These are phyloP conservation scores for Cordyceps cicadae DNA, from an alignment of 2,329 filamentous ascomycete genomes.

Conservation along the genomic window DNA sequence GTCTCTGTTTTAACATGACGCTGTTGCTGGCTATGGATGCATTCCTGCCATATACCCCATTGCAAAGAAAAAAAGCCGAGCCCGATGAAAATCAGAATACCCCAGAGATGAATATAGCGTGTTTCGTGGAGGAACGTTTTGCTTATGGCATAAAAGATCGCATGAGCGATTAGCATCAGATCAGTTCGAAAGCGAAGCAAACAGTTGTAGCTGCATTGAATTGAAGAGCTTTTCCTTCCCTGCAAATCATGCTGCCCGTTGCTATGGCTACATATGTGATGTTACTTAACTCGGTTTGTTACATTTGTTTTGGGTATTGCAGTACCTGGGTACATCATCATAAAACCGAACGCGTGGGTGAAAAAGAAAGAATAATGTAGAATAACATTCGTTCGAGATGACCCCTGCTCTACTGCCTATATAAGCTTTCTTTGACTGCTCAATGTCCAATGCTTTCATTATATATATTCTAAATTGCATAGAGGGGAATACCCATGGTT, in stretches of 20 bases:
- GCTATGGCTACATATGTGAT: neutral
- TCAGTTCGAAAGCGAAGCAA: neutral
- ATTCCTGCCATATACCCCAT: slow-evolving; percentile 13
- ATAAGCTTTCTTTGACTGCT: too few relatives aligned
- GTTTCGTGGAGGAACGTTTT: slow-evolving; percentile 4
- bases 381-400: too few relatives aligned
- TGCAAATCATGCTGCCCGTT: neutral
- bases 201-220: neutral
- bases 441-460: neutral
- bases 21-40: slow-evolving; percentile 7
- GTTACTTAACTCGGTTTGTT: too few relatives aligned
- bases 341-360: neutral
- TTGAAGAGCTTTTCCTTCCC: neutral
- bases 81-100: slow-evolving; percentile 11
- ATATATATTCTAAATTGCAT: neutral
- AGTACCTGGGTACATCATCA: neutral
- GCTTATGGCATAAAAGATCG: neutral
- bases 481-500: neutral
- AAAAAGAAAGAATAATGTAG: too few relatives aligned
- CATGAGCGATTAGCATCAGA: neutral
- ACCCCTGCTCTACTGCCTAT: too few relatives aligned
- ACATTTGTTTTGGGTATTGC: neutral
- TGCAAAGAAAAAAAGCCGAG: slow-evolving; percentile 11
- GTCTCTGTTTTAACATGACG: slow-evolving; percentile 10
- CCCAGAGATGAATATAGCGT: slow-evolving; percentile 9